Evolutionary conservation across 805 yeast genomes (phyloP).

Genomic region (Torulaspora delbrueckii): DNA sequence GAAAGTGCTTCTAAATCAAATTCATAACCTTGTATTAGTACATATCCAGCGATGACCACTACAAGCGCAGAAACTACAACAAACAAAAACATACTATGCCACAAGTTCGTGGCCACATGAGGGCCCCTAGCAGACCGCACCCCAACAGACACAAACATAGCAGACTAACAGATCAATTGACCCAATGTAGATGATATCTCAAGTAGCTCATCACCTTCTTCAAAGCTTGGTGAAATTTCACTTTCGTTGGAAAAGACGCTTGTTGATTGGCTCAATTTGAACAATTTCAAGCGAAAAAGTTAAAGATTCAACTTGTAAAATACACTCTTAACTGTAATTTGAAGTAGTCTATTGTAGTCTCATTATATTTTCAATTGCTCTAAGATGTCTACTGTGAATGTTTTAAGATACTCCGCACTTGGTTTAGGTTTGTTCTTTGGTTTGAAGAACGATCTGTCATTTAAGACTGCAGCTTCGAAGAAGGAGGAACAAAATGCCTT

Average conservation of each 20-base stretch:
- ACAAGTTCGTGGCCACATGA: constrained; percentile 6
- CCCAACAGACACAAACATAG: constrained; percentile 18
- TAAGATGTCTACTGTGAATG: constrained; percentile 49
- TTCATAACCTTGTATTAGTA: constrained; percentile 16
- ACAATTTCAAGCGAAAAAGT: background rate
- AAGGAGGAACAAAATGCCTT: constrained; percentile 55
- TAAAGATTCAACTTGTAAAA: too few species aligned
- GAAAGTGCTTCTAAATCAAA: constrained; percentile 3
- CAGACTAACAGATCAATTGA: background rate
- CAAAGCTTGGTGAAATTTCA: background rate
- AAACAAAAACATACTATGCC: constrained; percentile 26
- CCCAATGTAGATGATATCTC: background rate
- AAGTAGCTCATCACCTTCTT: background rate
- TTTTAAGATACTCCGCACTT: constrained; percentile 88
- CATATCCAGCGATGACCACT: constrained; percentile 12
- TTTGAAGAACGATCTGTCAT: constrained; percentile 70
- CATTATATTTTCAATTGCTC: background rate
- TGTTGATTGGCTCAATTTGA: constrained; percentile 1
- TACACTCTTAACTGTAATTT: too few species aligned
- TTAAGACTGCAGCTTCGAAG: constrained; percentile 56
- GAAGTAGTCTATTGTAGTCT: background rate
- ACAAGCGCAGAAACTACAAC: constrained; percentile 11
- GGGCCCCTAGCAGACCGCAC: constrained; percentile 13
- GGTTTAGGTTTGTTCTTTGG: constrained; percentile 89
- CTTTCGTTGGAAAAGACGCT: background rate